Conservation (phyloP, 2,329 filamentous ascomycete species). For the Fusarium scirpi region DNA sequence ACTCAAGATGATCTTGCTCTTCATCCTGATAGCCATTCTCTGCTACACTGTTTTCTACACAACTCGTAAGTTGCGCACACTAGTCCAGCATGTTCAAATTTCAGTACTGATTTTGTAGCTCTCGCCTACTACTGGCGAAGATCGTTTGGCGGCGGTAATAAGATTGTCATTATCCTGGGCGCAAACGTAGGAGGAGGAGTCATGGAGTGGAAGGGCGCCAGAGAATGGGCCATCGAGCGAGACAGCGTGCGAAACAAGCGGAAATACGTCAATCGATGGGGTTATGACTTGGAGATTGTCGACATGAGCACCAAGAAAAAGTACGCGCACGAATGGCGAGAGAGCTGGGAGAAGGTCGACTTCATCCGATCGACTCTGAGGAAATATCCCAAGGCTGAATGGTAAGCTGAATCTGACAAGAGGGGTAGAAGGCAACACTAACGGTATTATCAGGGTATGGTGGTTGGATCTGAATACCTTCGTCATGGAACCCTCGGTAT, state of each 20-base stretch:
- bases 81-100: not conserved
- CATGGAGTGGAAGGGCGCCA: conserved; percentile 98
- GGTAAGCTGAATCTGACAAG: conserved; percentile 68
- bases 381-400: conserved; percentile 96
- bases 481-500: conserved; percentile 95
- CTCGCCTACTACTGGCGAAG: conserved; percentile 75
- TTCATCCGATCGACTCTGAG: conserved; percentile 87
- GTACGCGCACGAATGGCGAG: conserved; percentile 98
- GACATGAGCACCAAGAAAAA: conserved; percentile 99
- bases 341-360: conserved; percentile 99
- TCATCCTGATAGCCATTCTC: conserved; percentile 73
- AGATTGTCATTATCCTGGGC: conserved; percentile 91
- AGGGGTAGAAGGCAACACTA: conserved; percentile 13
- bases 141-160: conserved; percentile 83
- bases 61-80: conserved; percentile 71
- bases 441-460: conserved; percentile 87
- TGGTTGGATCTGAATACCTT: conserved; percentile 98
- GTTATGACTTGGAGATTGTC: conserved; percentile 94
- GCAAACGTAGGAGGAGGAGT: conserved; percentile 96
- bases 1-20: conserved; percentile 71
- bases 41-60: conserved; percentile 78
- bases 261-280: conserved; percentile 87
- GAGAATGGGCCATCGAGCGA: conserved; percentile 97
- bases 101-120: conserved; percentile 12
- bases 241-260: conserved; percentile 97